Base-by-base conservation (phyloP, 2,329 filamentous ascomycete genomes). In the Botryotinia convoluta region DNA sequence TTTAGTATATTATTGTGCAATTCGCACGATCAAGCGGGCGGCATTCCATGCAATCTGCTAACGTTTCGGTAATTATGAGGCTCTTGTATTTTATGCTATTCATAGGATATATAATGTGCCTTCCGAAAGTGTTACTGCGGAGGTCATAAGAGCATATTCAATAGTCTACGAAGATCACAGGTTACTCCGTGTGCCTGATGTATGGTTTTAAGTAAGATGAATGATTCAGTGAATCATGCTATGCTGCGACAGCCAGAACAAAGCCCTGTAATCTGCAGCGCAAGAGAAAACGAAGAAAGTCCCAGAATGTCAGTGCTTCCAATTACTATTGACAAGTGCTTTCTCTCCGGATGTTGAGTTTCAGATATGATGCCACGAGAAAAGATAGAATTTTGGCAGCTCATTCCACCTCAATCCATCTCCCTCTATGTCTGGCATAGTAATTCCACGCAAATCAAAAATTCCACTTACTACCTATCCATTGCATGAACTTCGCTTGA, bases 101-200 rank as follows among this genome's bases (percentile, higher is more conserved):
- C 20, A 22, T 51, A 22, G 32, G 3, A n/a, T 12, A 37, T 18
- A n/a, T n/a, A 1, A 7, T 37, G 16, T 8, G 7, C 6, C 32
- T 10, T 10, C 32, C n/a, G 7, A n/a, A 51, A 48, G 4, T n/a
- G 12, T 35, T 37, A n/a, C 22, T n/a, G 7, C 6, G 32, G 32
- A 48, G 12, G 29, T n/a, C 20, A 22, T 1, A 16, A 1, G 22
- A 37, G 44, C 1, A 62, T n/a, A n/a, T 7, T n/a, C 6, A 14
- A 3, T n/a, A n/a, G 1, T 26, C 37, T n/a, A 29, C 4, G 3
- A 26, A 37, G 7, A n/a, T 18, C 8, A 20, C 5, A n/a, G 0
- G 32, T 8, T 3, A 37, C 32, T 29, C 16, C 14, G 8, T 26
- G 26, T 67, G 18, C 32, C 8, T 32, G 29, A n/a, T 10, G 35